Evolutionary conservation across 805 yeast genomes (phyloP).

Genomic region (Dipodascopsis uninucleata): DNA sequence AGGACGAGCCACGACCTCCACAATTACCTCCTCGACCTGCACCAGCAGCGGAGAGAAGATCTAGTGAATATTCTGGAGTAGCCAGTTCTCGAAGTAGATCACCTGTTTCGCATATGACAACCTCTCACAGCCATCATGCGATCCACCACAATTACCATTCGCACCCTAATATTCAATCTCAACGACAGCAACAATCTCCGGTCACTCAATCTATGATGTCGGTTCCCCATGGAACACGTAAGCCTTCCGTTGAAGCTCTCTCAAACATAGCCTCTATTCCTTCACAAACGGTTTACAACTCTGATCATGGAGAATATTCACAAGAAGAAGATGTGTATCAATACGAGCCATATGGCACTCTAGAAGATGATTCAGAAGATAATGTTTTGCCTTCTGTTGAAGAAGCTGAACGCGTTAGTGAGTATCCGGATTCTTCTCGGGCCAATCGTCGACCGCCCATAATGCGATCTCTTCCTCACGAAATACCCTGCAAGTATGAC

Average conservation of each 20-base stretch:
- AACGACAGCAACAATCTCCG: background rate
- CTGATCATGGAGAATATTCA: background rate
- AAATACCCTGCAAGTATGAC: slow-evolving; percentile 29
- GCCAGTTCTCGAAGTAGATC: too few species aligned
- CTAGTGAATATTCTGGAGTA: too few species aligned
- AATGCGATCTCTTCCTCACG: slow-evolving; percentile 29
- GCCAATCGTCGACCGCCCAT: slow-evolving; percentile 35
- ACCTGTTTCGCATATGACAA: too few species aligned
- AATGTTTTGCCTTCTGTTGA: slow-evolving; percentile 10
- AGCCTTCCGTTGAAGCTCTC: too few species aligned
- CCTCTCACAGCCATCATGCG: too few species aligned
- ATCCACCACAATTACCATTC: too few species aligned
- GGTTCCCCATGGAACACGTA: too few species aligned
- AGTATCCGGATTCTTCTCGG: slow-evolving; percentile 35
- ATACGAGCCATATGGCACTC: background rate
- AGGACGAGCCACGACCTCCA: slow-evolving; percentile 1
- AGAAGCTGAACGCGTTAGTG: slow-evolving; percentile 14
- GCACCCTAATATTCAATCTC: too few species aligned
- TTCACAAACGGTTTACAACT: too few species aligned
- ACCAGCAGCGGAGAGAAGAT: slow-evolving; percentile 1
- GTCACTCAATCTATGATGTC: too few species aligned
- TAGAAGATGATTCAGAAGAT: slow-evolving; percentile 25
- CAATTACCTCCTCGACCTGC: slow-evolving; percentile 5
- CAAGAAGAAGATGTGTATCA: background rate
- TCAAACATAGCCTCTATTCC: too few species aligned